Conservation (phyloP, 2,329 filamentous ascomycete species). For the Chaetomium globosum region DNA sequence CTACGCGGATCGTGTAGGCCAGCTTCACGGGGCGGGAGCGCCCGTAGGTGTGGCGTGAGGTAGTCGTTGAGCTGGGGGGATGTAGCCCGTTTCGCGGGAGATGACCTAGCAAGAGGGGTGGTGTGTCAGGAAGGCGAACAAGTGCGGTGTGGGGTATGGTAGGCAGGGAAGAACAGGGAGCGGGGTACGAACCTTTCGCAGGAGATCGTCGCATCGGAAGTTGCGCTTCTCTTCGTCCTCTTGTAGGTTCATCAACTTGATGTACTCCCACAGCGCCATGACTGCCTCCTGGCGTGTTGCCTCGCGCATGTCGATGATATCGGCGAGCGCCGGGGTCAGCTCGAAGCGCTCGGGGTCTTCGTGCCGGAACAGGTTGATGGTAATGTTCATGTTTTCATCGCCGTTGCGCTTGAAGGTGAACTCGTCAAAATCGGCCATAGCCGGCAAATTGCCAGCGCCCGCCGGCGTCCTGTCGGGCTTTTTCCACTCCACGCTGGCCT, state of each 20-base stretch:
- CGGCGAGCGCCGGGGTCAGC: slow-evolving; percentile 75
- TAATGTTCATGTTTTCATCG: slow-evolving; percentile 90
- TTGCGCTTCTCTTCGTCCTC: slow-evolving; percentile 94
- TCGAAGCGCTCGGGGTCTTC: slow-evolving; percentile 84
- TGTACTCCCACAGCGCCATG: slow-evolving; percentile 94
- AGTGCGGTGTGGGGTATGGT: not conserved
- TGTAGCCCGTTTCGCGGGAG: slow-evolving; percentile 73
- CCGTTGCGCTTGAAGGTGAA: slow-evolving; percentile 88
- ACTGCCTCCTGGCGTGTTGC: slow-evolving; percentile 86
- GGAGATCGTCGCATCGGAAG: slow-evolving; percentile 82
- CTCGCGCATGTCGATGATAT: slow-evolving; percentile 82
- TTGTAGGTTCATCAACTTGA: slow-evolving; percentile 79
- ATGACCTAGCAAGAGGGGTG: slow-evolving; percentile 61
- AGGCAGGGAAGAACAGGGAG: slow-evolving; percentile 1
- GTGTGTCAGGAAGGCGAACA: slow-evolving; percentile 35
- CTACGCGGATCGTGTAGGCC: slow-evolving; percentile 90
- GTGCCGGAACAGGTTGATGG: slow-evolving; percentile 80
- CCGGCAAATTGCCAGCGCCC: slow-evolving; percentile 55
- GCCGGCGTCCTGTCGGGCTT: slow-evolving; percentile 66
- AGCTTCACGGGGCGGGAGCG: slow-evolving; percentile 83
- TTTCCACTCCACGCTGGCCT: slow-evolving; percentile 78
- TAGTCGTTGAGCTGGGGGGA: slow-evolving; percentile 85
- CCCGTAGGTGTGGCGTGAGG: slow-evolving; percentile 74
- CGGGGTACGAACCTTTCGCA: slow-evolving; percentile 67
- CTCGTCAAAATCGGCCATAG: slow-evolving; percentile 81